Percentiles rank a stretch among this genome's conserved stretches.
phyloP scores from a whole-genome alignment of 2,329 filamentous ascomycete genomes.

The Calonectria multiphialidica region DNA sequence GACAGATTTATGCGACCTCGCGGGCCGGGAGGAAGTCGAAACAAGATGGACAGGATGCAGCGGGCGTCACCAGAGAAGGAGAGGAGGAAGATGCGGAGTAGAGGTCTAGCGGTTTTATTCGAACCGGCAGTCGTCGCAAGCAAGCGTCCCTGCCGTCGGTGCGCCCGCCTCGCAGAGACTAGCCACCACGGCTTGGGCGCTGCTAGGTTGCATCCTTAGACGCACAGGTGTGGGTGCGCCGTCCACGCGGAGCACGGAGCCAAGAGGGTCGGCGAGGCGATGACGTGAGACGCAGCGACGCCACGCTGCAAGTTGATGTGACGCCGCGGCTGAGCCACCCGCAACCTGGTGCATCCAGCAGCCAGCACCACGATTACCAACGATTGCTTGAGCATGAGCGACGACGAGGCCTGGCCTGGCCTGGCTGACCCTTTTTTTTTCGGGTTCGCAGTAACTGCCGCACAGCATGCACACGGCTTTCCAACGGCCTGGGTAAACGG shows the following conservation, averaged over 20 bases:
- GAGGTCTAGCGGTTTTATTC: conserved; percentile 14
- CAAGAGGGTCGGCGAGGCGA: conserved; percentile 26
- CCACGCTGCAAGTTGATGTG: conserved; percentile 12
- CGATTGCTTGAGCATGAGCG: background rate
- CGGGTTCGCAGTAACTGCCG: background rate
- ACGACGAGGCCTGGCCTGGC: too few species aligned
- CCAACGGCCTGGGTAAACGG: background rate
- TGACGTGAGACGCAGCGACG: conserved; percentile 41
- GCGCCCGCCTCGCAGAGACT: background rate
- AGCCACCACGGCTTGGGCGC: background rate
- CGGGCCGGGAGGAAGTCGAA: background rate
- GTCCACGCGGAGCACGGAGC: conserved; percentile 5
- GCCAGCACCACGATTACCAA: background rate
- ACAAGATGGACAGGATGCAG: background rate
- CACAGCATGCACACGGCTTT: background rate
- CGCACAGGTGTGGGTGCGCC: conserved; percentile 6
- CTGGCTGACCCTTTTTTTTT: background rate
- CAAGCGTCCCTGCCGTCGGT: conserved; percentile 1
- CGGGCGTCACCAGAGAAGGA: background rate
- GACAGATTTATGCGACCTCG: background rate
- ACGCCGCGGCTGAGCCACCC: conserved; percentile 18
- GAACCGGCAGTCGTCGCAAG: background rate
- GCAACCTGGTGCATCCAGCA: background rate
- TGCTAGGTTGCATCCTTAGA: background rate
- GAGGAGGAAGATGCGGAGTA: background rate